phyloP scores from a whole-genome alignment of 441 rosid genomes.

The Populus trichocarpa region DNA sequence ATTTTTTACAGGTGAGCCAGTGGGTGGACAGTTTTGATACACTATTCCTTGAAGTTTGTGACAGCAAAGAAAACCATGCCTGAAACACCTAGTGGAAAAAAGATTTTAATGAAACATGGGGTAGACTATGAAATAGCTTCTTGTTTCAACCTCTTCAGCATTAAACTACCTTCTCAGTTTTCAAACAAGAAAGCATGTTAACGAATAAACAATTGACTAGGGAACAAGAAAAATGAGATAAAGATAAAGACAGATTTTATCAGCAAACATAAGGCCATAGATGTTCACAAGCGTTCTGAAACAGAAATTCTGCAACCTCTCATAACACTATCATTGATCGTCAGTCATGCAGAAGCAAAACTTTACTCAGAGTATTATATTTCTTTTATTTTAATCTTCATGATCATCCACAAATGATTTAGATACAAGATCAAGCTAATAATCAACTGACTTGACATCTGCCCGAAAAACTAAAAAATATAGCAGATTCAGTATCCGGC shows the following conservation, averaged over 20 bases:
- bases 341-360: slow-evolving; percentile 10
- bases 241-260: background rate
- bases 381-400: background rate
- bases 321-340: slow-evolving; percentile 10
- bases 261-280: slow-evolving; percentile 1
- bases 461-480: background rate
- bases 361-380: background rate
- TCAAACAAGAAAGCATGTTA: background rate
- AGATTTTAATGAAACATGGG: background rate
- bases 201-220: background rate
- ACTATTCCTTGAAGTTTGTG: background rate
- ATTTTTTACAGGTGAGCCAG: background rate
- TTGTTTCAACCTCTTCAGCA: slow-evolving; percentile 2
- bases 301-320: slow-evolving; percentile 1
- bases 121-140: background rate
- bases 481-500: background rate
- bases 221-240: slow-evolving; percentile 4
- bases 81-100: background rate
- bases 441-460: background rate
- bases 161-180: background rate
- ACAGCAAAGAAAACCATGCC: background rate
- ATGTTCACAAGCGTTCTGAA: background rate
- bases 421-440: background rate
- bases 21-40: background rate
- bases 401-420: background rate